Base-by-base conservation (phyloP, 2,329 filamentous ascomycete genomes). In the Diaporthe nobilis region DNA sequence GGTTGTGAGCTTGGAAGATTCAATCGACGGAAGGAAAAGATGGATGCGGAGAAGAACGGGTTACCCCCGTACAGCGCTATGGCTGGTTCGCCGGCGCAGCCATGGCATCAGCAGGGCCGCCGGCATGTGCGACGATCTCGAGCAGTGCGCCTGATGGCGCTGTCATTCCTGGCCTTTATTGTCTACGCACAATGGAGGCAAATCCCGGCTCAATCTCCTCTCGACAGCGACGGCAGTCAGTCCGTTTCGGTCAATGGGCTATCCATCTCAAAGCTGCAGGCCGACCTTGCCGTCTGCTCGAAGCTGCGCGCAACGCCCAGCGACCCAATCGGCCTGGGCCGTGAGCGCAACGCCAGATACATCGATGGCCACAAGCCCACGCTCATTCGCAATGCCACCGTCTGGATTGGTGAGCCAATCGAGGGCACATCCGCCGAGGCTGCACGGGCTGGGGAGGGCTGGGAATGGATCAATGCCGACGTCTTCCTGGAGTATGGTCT, bases 351-450 rank as follows among this genome's bases (percentile, higher is more conserved):
- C 81, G 90, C 90, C 28, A 88, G 92, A 65, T 92, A 90, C 80
- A 82, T 92, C 58, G 86, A 90, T 4, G 90, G 90, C 71, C 87
- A 88, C 72, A 88, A 87, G 77, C 88, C 92, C 0, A 91, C 91
- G 0, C 86, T 94, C 55, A 92, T 94, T 78, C 89, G 87, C 77
- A 94, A 94, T 80, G 92, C 92, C 6, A 91, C 89, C 1, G 86
- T 94, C 28, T 94, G 92, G 92, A 85, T 90, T 4, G 92, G 92
- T 47, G 92, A 93, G 82, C 90, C 92, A 0, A 81, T 80, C 0
- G 75, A 86, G 47, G 90, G 90, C 13, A 89, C 87, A 1, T 88
- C 86, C 9, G 81, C 85, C 8, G 87, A 88, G 61, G 90, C 91
- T 78, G 90, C 90, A 1, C 86, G 87, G 55, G 85, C 85, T 39